These are phyloP conservation scores for Leishmania major DNA, from an alignment of 208 protist genomes.

Conservation along the genomic window DNA sequence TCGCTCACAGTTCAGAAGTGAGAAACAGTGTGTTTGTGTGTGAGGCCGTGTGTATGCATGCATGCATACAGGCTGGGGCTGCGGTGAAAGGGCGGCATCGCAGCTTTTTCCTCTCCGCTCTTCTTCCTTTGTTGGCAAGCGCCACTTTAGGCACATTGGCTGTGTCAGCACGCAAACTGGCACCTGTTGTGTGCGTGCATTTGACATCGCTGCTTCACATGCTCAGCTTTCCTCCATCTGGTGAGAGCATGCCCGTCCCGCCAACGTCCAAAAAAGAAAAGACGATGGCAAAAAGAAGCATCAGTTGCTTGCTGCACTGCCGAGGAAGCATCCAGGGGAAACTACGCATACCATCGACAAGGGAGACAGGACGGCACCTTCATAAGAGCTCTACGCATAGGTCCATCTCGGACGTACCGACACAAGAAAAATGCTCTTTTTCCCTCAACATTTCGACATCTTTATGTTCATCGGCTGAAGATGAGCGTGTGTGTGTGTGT, in stretches of 20 bases:
- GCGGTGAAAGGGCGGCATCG: not conserved
- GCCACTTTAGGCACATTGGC: not conserved
- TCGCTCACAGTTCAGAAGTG: not conserved
- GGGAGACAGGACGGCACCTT: not conserved
- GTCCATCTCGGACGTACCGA: too few relatives aligned
- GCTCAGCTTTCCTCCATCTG: not conserved
- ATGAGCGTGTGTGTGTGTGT: not conserved
- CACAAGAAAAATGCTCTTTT: too few relatives aligned
- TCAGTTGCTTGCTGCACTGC: not conserved
- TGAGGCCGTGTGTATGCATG: not conserved
- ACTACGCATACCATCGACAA: not conserved
- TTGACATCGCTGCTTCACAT: not conserved
- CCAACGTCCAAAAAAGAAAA: not conserved
- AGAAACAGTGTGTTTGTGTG: too few relatives aligned
- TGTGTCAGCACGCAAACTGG: not conserved
- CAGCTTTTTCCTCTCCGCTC: not conserved
- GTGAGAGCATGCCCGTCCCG: not conserved
- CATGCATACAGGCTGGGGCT: not conserved
- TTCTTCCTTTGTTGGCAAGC: too few relatives aligned
- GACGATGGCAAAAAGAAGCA: not conserved
- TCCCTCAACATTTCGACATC: not conserved
- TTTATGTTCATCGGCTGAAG: not conserved
- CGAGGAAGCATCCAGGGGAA: not conserved
- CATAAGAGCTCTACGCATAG: not conserved
- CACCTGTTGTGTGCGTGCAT: not conserved